A percentile compares a stretch with the other conserved stretches of the same genome.
phyloP scores from a whole-genome alignment of 257 asterid genomes.

The Verbascum thapsus region DNA sequence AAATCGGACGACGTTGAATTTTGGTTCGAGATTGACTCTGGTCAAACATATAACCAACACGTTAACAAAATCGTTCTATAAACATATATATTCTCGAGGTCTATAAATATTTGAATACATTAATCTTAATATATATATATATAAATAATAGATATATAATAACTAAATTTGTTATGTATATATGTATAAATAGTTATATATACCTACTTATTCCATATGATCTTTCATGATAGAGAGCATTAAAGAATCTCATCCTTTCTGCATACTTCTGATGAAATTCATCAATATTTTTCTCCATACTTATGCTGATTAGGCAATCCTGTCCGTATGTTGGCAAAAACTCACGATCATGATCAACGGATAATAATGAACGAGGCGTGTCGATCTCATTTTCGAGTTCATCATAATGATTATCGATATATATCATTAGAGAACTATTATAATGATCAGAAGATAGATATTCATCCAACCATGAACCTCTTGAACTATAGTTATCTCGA shows the following conservation, averaged over 20 bases:
- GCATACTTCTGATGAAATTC: conserved; percentile 40
- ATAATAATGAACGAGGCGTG: neutral
- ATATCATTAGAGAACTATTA: neutral
- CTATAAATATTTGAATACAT: too few relatives aligned
- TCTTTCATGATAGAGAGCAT: conserved; percentile 54
- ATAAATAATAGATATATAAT: too few relatives aligned
- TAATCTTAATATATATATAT: too few relatives aligned
- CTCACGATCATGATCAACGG: neutral
- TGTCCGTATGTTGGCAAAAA: conserved; percentile 19
- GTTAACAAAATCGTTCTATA: neutral
- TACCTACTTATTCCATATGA: conserved; percentile 50
- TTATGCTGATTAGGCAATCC: neutral
- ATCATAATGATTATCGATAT: neutral
- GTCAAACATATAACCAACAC: neutral
- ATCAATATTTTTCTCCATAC: conserved; percentile 28
- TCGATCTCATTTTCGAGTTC: conserved; percentile 21
- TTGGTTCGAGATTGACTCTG: conserved; percentile 44
- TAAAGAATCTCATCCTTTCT: conserved; percentile 61
- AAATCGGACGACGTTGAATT: neutral
- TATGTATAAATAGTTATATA: too few relatives aligned
- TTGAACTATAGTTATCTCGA: neutral
- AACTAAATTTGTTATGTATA: neutral
- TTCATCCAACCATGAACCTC: conserved; percentile 40
- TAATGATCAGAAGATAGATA: conserved; percentile 37
- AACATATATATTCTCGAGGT: too few relatives aligned